A percentile compares a stretch with the other conserved stretches of the same genome.
Conservation (phyloP, 2,329 filamentous ascomycete species). For the Fusarium guadeloupense region DNA sequence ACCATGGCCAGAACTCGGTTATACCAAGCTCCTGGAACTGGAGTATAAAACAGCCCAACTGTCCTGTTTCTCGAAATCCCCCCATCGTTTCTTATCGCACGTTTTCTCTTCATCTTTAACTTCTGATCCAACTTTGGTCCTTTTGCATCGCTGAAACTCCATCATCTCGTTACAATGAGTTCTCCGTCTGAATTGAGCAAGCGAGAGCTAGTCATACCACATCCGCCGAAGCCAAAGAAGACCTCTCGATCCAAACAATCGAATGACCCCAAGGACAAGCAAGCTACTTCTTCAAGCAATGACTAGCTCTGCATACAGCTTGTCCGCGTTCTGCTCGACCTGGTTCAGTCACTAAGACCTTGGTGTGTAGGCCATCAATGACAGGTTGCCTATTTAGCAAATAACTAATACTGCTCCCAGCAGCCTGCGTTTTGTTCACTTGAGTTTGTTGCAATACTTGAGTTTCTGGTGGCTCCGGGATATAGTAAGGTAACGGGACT, state of each 20-base stretch:
- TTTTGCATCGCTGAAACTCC: not conserved
- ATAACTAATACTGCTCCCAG: not conserved
- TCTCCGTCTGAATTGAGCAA: not conserved
- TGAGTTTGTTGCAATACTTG: no score
- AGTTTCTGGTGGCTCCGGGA: no score
- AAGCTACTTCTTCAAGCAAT: not conserved
- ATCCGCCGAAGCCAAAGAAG: not conserved
- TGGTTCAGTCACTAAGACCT: no score
- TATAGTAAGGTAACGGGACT: no score
- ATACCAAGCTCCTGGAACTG: not conserved
- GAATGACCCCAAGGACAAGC: not conserved
- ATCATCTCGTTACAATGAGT: not conserved
- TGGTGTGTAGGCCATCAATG: not conserved
- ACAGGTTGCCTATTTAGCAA: not conserved
- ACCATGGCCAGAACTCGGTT: not conserved
- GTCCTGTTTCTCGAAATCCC: not conserved
- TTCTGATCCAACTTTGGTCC: not conserved
- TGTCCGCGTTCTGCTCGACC: not conserved
- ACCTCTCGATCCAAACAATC: not conserved
- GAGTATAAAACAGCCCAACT: not conserved
- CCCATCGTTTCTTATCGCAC: no score
- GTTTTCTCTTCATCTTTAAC: not conserved
- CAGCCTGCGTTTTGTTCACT: no score
- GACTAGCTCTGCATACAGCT: not conserved
- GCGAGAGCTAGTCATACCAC: not conserved